Conservation (phyloP, 2,329 filamentous ascomycete species). For the Calonectria crousiana region DNA sequence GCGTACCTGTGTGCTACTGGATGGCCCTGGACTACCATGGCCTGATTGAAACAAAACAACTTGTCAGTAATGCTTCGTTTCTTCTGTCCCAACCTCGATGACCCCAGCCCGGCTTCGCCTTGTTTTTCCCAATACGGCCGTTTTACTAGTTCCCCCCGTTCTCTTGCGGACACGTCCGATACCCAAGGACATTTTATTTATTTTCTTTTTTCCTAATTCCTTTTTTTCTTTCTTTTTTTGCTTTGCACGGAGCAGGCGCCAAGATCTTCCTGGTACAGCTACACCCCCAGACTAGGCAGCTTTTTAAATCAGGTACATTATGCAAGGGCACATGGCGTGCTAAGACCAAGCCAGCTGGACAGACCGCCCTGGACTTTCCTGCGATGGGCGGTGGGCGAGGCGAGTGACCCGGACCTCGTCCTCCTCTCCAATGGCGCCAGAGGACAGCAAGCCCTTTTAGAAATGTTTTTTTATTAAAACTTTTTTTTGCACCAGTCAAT, state of each 20-base stretch:
- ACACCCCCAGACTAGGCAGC: conserved; percentile 5
- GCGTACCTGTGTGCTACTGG: neutral
- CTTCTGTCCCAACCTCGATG: neutral
- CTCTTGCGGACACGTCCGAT: neutral
- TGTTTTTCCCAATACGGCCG: neutral
- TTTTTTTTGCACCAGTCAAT: neutral
- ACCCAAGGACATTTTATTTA: neutral
- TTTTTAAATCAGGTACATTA: conserved; percentile 38
- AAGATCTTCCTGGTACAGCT: neutral
- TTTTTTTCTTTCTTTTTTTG: neutral
- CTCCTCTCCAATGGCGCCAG: neutral
- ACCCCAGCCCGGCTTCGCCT: neutral
- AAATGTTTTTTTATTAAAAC: neutral
- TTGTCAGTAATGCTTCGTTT: neutral
- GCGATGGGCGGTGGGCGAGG: conserved; percentile 18
- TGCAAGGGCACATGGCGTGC: conserved; percentile 40
- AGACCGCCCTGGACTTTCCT: conserved; percentile 34
- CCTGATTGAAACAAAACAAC: conserved; percentile 13
- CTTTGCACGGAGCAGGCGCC: neutral
- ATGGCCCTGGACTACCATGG: neutral
- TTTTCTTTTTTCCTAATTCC: neutral
- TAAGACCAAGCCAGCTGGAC: conserved; percentile 27
- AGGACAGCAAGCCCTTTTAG: neutral
- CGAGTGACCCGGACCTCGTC: conserved; percentile 9
- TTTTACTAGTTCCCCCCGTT: neutral